Evolutionary conservation across 345 rosid genomes (phyloP), one percentile per base, ranked within the genome.

Genomic region (Conringia planisiliqua): DNA sequence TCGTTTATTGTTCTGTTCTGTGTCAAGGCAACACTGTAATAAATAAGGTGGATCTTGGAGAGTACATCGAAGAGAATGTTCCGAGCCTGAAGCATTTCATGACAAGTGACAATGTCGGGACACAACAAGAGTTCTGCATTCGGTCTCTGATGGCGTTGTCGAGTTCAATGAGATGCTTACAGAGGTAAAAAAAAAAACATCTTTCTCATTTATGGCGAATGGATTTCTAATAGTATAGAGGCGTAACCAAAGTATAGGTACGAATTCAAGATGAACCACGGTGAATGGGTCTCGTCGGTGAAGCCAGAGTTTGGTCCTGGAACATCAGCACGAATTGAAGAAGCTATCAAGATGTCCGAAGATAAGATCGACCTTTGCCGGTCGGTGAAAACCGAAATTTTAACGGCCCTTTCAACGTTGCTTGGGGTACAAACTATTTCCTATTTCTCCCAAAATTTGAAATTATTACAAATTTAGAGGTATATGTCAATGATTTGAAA

Each of bases 221-320:
- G 5, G 2, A 35, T 2, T 71, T 10, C 18, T 43, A 3, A 29
- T 54, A 18, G 67, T 42, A 24, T 65, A 26, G 39, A 6, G 29
- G 16, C 40, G 48, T 35, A 43, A 76, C 66, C 36, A 17, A 70
- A 62, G 62, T 57, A 24, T 66, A 90, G 97, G 88, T 75, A 77
- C 70, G 99, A 91, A 73, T 95, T 95, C 84, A 94, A 90, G 90
- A 87, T 70, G 9, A 83, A 87, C 78, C 97, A 95, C 39, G 85
- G 87, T 18, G 89, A 87, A 76, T 89, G 97, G 97, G 63, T 90
- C 51, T 82, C 79, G 5, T 75, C 69, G 27, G 89, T 85, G 44
- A 90, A 88, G 36, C 99, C 97, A 4, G 65, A 83, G 60, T 77
- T 95, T 16, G 97, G 97, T 82, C 93, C 96, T 0, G 86, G 84